phyloP scores from a whole-genome alignment of 768 basidiomycete species.

The Lentinula detonsa region DNA sequence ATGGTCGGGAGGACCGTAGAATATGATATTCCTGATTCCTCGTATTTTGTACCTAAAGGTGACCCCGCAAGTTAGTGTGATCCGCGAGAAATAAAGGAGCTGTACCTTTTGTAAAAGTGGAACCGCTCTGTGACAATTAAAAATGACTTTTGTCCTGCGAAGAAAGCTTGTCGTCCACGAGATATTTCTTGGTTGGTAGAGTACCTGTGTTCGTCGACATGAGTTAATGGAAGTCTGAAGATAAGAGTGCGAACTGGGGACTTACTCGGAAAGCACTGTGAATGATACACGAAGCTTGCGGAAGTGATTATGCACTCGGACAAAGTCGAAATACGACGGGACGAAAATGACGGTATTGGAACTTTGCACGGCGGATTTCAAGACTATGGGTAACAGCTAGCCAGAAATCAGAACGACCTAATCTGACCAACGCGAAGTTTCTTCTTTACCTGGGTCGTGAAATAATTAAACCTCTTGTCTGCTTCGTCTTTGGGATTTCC shows the following conservation, averaged over 20 bases:
- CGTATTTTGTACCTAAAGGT: constrained; percentile 77
- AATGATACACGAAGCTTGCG: constrained; percentile 68
- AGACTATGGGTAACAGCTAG: constrained; percentile 72
- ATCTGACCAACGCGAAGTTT: background rate
- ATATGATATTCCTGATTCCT: constrained; percentile 88
- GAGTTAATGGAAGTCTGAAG: background rate
- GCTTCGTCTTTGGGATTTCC: constrained; percentile 67
- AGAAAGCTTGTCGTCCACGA: constrained; percentile 89
- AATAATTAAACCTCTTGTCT: constrained; percentile 82
- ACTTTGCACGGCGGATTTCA: constrained; percentile 93
- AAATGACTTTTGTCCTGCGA: constrained; percentile 80
- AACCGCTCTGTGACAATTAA: constrained; percentile 94
- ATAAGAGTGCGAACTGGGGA: background rate
- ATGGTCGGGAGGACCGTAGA: constrained; percentile 90
- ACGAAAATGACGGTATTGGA: constrained; percentile 84
- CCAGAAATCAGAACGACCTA: background rate
- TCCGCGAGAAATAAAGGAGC: background rate
- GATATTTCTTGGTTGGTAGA: constrained; percentile 93
- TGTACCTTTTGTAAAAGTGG: constrained; percentile 88
- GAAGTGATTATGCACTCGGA: constrained; percentile 84
- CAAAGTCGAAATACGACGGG: constrained; percentile 95
- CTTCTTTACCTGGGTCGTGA: constrained; percentile 68
- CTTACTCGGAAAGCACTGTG: constrained; percentile 86
- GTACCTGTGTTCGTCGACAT: constrained; percentile 47
- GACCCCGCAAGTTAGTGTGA: background rate